phyloP scores from a whole-genome alignment of 345 rosid genomes.

The Syzygium grande region DNA sequence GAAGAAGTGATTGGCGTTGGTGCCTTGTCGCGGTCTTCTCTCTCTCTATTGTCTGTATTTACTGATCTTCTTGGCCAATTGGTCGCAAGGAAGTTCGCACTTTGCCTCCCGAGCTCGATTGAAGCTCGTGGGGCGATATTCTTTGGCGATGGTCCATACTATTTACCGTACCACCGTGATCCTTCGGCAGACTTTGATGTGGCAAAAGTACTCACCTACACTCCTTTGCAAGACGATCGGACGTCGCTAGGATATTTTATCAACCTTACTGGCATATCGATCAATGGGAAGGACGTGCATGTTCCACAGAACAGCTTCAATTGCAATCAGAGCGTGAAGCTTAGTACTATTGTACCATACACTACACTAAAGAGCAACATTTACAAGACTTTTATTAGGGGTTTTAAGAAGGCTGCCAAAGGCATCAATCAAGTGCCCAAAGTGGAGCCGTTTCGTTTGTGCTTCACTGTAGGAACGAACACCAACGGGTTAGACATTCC shows the following conservation, averaged over 20 bases:
- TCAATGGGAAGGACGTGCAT: background rate
- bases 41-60: background rate
- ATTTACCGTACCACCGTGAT: background rate
- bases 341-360: background rate
- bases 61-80: background rate
- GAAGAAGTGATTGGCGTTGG: background rate
- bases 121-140: background rate
- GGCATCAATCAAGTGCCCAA: background rate
- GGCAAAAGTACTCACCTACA: background rate
- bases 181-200: background rate
- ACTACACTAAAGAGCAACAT: background rate
- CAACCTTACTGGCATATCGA: background rate
- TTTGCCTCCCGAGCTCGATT: background rate
- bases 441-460: background rate
- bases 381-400: background rate
- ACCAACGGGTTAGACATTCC: background rate
- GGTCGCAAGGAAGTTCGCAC: background rate
- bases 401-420: background rate
- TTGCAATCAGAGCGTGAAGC: background rate
- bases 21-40: background rate
- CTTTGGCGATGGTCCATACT: background rate
- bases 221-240: background rate
- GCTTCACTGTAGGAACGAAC: background rate
- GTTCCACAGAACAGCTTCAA: background rate
- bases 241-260: background rate